Conservation (phyloP, 2,329 filamentous ascomycete species). For the Diplodia scrobiculata region DNA sequence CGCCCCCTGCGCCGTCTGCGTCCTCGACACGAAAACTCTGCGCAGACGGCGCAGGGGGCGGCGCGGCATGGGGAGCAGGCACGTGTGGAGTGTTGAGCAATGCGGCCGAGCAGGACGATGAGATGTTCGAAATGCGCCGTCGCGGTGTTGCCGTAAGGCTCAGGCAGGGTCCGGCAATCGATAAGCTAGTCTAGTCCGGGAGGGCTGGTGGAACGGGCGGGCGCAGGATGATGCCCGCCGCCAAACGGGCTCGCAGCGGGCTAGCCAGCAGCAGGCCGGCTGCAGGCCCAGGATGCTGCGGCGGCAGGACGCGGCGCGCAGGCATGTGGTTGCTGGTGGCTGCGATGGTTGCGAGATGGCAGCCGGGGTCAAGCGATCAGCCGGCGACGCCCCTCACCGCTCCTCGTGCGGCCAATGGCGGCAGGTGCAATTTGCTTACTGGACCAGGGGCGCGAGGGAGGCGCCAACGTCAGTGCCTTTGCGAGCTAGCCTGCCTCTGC, state of each 20-base stretch:
- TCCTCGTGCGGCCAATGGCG: slow-evolving; percentile 12
- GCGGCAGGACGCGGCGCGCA: too few species aligned
- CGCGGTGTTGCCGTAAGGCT: neutral
- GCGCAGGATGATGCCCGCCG: too few species aligned
- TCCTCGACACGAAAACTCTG: too few species aligned
- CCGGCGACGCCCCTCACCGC: slow-evolving; percentile 19
- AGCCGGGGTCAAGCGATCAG: slow-evolving; percentile 17
- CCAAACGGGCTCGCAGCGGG: neutral
- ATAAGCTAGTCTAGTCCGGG: neutral
- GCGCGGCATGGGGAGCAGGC: slow-evolving; percentile 1
- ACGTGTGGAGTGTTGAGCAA: slow-evolving; percentile 5
- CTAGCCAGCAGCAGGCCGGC: neutral
- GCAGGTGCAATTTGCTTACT: slow-evolving; percentile 10
- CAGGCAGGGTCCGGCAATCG: neutral
- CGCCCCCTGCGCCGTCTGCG: too few species aligned
- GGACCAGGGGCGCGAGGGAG: neutral
- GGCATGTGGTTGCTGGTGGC: too few species aligned
- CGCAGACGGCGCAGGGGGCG: neutral
- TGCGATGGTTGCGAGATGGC: neutral
- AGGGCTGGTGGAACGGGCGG: neutral
- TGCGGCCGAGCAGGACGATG: neutral
- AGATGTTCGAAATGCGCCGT: neutral
- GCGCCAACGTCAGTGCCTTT: slow-evolving; percentile 27
- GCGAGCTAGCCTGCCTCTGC: slow-evolving; percentile 16
- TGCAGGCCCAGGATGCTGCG: too few species aligned